These are phyloP conservation scores for Potentilla sterilis DNA, from an alignment of 306 rosid genomes.

Conservation along the genomic window DNA sequence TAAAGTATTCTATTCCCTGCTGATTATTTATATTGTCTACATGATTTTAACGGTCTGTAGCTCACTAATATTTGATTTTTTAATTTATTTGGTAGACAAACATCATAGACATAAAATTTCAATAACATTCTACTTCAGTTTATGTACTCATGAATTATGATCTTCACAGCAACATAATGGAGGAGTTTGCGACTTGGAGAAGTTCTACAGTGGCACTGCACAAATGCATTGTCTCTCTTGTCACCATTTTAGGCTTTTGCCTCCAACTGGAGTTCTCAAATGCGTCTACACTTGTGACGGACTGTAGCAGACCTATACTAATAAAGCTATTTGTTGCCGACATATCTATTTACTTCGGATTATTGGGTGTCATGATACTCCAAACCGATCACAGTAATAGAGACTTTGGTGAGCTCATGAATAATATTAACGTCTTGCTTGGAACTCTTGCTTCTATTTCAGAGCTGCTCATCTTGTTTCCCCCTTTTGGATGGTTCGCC, in stretches of 20 bases:
- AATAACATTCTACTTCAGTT: no score
- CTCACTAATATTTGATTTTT: no score
- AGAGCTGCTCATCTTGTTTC: neutral
- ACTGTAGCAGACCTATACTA: neutral
- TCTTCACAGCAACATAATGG: neutral
- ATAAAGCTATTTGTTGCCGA: neutral
- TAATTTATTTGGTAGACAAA: neutral
- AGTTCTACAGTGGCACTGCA: neutral
- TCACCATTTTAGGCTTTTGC: neutral
- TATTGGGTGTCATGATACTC: neutral
- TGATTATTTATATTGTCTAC: no score
- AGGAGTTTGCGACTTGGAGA: neutral
- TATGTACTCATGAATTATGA: no score
- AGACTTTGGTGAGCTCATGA: neutral
- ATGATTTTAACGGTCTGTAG: no score
- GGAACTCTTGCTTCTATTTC: conserved; percentile 5
- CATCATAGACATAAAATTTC: no score
- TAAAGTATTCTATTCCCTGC: no score
- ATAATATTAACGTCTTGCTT: neutral
- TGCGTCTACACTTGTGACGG: neutral
- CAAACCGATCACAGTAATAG: neutral
- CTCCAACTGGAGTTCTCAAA: neutral
- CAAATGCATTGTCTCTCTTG: neutral
- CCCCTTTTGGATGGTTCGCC: neutral
- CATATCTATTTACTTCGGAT: neutral